A percentile compares a stretch with the other conserved stretches of the same genome.
Conservation (phyloP, 2,329 filamentous ascomycete genomes). For the Calonectria crousiana region DNA sequence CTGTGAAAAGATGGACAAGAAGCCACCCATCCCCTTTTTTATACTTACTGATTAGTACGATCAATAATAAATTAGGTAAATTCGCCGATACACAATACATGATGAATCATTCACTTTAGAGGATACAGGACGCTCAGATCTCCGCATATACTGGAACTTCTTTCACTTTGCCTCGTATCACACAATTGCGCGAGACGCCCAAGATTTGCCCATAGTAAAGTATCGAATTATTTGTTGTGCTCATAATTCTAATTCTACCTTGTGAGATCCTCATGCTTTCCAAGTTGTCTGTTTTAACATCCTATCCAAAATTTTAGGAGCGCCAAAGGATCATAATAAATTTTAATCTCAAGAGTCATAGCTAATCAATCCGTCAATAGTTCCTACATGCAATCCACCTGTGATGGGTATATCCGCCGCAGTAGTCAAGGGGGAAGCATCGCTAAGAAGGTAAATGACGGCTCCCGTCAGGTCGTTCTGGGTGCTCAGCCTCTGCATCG, state of each 20-base stretch:
- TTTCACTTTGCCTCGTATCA: not conserved
- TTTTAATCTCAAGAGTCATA: slow-evolving; percentile 43
- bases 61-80: not conserved
- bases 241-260: not conserved
- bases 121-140: not conserved
- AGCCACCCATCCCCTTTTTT: not conserved
- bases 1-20: not conserved
- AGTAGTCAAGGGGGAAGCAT: slow-evolving; percentile 57
- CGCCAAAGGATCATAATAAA: not conserved
- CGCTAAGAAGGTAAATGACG: slow-evolving; percentile 57
- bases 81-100: not conserved
- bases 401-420: slow-evolving; percentile 59
- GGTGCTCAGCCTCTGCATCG: slow-evolving; percentile 53
- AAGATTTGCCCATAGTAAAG: not conserved
- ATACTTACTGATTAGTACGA: not conserved
- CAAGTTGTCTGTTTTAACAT: no score
- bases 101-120: not conserved
- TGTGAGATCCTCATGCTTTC: no score
- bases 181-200: not conserved
- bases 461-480: slow-evolving; percentile 57
- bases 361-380: slow-evolving; percentile 51
- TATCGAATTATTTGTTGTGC: not conserved
- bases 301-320: not conserved
- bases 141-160: not conserved
- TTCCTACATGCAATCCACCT: slow-evolving; percentile 56